These are phyloP conservation scores for Sherardia arvensis DNA, from an alignment of 257 asterid genomes.

Conservation along the genomic window DNA sequence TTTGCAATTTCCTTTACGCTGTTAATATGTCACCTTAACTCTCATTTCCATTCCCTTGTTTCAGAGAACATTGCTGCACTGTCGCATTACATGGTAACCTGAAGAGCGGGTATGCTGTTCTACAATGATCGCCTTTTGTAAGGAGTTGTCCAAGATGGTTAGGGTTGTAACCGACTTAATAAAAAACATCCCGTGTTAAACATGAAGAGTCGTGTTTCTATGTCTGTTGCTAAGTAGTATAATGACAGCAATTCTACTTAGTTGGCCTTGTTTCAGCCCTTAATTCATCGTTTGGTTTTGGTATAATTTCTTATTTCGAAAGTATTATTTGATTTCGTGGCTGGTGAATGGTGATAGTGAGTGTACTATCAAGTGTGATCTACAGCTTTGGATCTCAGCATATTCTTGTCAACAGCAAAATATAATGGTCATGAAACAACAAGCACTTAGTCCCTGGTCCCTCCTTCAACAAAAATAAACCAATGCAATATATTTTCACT, in stretches of 20 bases:
- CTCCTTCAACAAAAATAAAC: not conserved
- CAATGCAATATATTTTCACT: not conserved
- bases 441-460: not conserved
- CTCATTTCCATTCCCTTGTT: slow-evolving; percentile 9
- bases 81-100: slow-evolving; percentile 32
- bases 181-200: not conserved
- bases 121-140: not conserved
- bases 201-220: not conserved
- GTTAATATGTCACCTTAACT: no score
- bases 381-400: not conserved
- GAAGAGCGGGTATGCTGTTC: not conserved
- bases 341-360: not conserved
- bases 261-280: not conserved
- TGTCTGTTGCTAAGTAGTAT: not conserved
- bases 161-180: no score
- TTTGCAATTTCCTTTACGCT: slow-evolving; percentile 1
- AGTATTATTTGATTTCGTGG: not conserved
- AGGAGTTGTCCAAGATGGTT: slow-evolving; percentile 11
- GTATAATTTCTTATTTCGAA: not conserved
- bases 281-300: not conserved
- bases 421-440: not conserved
- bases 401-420: not conserved
- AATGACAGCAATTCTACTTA: not conserved
- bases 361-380: not conserved
- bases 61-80: slow-evolving; percentile 38